These are phyloP conservation scores for Nigrospora oryzae DNA, from an alignment of 2,329 filamentous ascomycete genomes.

Conservation along the genomic window DNA sequence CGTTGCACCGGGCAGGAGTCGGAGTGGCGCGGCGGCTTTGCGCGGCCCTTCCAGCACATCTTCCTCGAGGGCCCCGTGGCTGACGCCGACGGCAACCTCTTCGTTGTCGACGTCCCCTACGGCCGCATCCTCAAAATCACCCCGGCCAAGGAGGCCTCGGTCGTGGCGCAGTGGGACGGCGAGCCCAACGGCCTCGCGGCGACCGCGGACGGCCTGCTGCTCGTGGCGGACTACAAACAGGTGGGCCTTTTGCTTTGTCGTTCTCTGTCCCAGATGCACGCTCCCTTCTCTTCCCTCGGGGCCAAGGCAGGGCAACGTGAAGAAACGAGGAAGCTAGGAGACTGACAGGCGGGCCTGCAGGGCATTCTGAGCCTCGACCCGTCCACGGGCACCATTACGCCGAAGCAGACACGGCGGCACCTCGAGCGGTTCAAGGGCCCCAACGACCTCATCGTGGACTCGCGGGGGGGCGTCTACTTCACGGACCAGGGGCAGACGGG, in stretches of 20 bases:
- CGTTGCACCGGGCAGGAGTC: conserved; percentile 21
- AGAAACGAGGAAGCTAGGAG: too few relatives aligned
- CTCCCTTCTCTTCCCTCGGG: too few relatives aligned
- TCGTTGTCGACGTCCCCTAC: conserved; percentile 29
- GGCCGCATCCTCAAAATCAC: conserved; percentile 27
- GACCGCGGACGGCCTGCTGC: conserved; percentile 20
- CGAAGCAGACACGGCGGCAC: conserved; percentile 24
- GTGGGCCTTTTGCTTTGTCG: conserved; percentile 8
- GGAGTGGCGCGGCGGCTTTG: conserved; percentile 29
- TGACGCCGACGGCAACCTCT: conserved; percentile 22
- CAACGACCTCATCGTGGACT: conserved; percentile 31
- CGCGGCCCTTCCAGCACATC: conserved; percentile 24
- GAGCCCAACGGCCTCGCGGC: conserved; percentile 30
- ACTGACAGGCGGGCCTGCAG: conserved; percentile 9
- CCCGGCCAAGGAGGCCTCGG: conserved; percentile 15
- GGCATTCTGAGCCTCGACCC: conserved; percentile 28
- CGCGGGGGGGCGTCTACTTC: conserved; percentile 28
- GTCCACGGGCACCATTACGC: conserved; percentile 13
- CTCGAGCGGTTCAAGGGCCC: conserved; percentile 33
- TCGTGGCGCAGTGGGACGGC: conserved; percentile 26
- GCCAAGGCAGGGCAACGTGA: too few relatives aligned
- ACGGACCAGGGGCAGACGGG: conserved; percentile 35
- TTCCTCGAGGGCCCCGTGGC: conserved; percentile 29
- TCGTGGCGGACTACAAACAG: conserved; percentile 33
- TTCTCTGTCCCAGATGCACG: background rate